Conservation (phyloP, 352 stramenopile genomes). For the Phytopythium sindhum region DNA sequence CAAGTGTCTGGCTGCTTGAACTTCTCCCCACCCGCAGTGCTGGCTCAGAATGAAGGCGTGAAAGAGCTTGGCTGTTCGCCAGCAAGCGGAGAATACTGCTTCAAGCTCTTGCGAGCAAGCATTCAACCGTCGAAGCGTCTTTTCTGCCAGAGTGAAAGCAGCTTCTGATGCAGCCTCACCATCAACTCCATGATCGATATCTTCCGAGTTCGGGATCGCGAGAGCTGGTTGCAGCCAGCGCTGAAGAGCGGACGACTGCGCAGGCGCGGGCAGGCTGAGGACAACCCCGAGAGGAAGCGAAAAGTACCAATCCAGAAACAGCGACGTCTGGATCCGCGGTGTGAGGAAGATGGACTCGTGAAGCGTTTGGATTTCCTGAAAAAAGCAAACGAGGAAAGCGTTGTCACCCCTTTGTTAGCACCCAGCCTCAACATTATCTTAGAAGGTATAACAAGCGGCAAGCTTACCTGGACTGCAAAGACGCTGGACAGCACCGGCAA, state of each 20-base stretch:
- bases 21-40: conserved; percentile 63
- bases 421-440: not conserved
- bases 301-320: conserved; percentile 86
- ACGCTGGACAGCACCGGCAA: conserved; percentile 73
- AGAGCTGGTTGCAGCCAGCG: conserved; percentile 74
- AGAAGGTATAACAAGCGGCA: too few species aligned
- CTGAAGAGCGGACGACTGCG: conserved; percentile 66
- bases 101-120: conserved; percentile 32
- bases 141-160: conserved; percentile 22
- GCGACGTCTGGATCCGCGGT: conserved; percentile 32
- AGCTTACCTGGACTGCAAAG: conserved; percentile 70
- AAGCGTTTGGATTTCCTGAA: conserved; percentile 57
- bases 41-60: conserved; percentile 72
- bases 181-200: conserved; percentile 26
- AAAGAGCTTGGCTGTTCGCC: conserved; percentile 52
- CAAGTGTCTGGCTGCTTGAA: conserved; percentile 55
- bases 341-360: conserved; percentile 61
- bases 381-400: not conserved
- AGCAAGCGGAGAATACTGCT: conserved; percentile 61
- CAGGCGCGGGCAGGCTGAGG: conserved; percentile 56
- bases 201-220: conserved; percentile 28
- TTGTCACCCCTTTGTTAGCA: not conserved
- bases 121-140: conserved; percentile 29
- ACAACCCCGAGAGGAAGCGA: conserved; percentile 59
- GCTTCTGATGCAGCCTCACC: conserved; percentile 19